Conservation (phyloP, 1,139 yeast species). For the Zygosaccharomyces pseudobailii region DNA sequence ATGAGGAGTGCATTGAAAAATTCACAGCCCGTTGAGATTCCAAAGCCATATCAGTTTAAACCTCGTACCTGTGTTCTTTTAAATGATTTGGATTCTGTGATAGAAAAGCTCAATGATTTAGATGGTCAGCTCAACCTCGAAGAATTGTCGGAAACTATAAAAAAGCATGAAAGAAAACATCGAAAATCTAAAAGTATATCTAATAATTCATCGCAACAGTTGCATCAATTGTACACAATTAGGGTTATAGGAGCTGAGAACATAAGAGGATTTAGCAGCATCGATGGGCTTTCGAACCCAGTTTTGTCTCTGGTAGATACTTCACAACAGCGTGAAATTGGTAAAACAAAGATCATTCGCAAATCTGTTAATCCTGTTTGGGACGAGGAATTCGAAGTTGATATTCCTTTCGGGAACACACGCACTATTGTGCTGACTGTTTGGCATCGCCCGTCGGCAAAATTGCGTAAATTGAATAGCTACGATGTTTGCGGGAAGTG, state of each 20-base stretch:
- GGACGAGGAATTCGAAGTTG: conserved; percentile 82
- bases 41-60: conserved; percentile 58
- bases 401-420: conserved; percentile 35
- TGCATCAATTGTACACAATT: conserved; percentile 58
- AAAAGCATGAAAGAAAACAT: conserved; percentile 32
- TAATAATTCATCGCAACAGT: conserved; percentile 15
- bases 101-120: conserved; percentile 51
- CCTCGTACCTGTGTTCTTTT: conserved; percentile 68
- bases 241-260: conserved; percentile 68
- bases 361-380: conserved; percentile 71
- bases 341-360: conserved; percentile 63
- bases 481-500: conserved; percentile 72
- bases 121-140: conserved; percentile 66
- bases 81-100: conserved; percentile 63
- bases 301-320: conserved; percentile 68
- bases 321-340: conserved; percentile 52
- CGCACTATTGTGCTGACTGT: conserved; percentile 53
- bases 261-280: conserved; percentile 46
- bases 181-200: conserved; percentile 35
- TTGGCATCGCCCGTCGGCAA: conserved; percentile 59
- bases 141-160: conserved; percentile 45
- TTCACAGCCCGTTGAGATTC: conserved; percentile 36
- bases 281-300: conserved; percentile 55
- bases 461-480: conserved; percentile 37
- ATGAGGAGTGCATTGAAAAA: conserved; percentile 44